These are phyloP conservation scores for Salmacisia buchloeana DNA, from an alignment of 1,284 basidiomycete species.

Conservation along the genomic window DNA sequence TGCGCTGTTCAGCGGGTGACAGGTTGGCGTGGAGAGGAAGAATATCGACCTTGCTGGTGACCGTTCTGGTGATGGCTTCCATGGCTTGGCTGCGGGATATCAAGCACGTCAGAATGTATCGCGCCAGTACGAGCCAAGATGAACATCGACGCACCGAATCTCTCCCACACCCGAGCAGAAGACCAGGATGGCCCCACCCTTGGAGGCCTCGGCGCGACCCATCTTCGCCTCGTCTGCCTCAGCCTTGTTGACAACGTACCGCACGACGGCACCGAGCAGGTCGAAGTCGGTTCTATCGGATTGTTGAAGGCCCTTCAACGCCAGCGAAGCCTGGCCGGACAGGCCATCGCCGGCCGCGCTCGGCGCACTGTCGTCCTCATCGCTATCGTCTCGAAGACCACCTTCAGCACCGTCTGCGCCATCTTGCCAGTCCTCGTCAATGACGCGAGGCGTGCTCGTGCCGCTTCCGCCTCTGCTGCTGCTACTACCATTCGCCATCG, in stretches of 20 bases:
- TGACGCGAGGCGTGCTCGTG: too few relatives aligned
- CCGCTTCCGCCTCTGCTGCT: too few relatives aligned
- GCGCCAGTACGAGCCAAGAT: background rate
- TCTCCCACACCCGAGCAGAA: conserved; percentile 69
- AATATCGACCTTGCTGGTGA: conserved; percentile 58
- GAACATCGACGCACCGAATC: conserved; percentile 20
- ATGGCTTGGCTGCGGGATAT: conserved; percentile 61
- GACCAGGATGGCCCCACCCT: conserved; percentile 63
- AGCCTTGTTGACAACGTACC: conserved; percentile 62
- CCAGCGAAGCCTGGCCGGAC: background rate
- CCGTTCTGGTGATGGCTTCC: conserved; percentile 58
- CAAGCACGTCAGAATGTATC: background rate
- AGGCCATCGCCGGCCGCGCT: conserved; percentile 56
- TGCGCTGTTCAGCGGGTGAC: conserved; percentile 73
- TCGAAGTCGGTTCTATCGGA: conserved; percentile 66
- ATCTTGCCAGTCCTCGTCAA: too few relatives aligned
- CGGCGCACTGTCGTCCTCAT: too few relatives aligned
- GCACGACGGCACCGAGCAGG: conserved; percentile 66
- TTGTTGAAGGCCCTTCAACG: background rate
- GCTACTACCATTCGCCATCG: too few relatives aligned
- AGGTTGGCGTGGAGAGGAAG: conserved; percentile 86
- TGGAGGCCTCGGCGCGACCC: conserved; percentile 16
- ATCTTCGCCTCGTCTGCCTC: conserved; percentile 56
- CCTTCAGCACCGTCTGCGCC: background rate
- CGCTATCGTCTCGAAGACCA: too few relatives aligned